Conservation (phyloP, 1,139 yeast genomes). For the Ogataea hybrid region DNA sequence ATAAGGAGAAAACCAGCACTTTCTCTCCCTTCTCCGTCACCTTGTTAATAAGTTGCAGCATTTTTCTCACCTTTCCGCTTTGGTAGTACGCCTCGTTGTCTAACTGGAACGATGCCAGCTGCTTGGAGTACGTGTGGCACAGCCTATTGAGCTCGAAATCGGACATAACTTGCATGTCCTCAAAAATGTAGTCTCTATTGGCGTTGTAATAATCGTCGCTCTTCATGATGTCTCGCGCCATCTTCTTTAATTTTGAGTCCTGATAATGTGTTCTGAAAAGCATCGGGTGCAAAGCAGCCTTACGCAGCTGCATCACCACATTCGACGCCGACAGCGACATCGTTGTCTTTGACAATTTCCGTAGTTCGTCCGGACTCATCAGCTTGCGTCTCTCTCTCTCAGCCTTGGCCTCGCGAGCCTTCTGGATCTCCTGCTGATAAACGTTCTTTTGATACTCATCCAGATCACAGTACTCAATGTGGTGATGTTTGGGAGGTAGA, state of each 20-base stretch:
- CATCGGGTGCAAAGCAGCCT: conserved; percentile 74
- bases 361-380: conserved; percentile 40
- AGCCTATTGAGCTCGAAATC: conserved; percentile 82
- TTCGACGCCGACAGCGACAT: conserved; percentile 45
- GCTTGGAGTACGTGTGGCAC: conserved; percentile 69
- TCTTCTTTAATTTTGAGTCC: conserved; percentile 51
- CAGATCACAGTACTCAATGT: conserved; percentile 57
- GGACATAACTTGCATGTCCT: conserved; percentile 96
- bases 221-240: conserved; percentile 76
- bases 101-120: conserved; percentile 55
- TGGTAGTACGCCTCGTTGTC: conserved; percentile 59
- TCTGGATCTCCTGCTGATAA: conserved; percentile 56
- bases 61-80: conserved; percentile 71
- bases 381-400: conserved; percentile 44
- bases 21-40: conserved; percentile 65
- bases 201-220: conserved; percentile 82
- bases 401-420: conserved; percentile 48
- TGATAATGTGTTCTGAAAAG: conserved; percentile 61
- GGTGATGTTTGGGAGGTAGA: conserved; percentile 73
- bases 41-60: conserved; percentile 56
- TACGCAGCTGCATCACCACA: conserved; percentile 67
- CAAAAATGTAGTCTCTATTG: conserved; percentile 68
- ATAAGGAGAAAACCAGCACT: conserved; percentile 80
- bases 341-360: conserved; percentile 26
- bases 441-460: conserved; percentile 54